These are phyloP conservation scores for Haematococcus lacustris DNA, from an alignment of 139 green algal species.

Conservation along the genomic window DNA sequence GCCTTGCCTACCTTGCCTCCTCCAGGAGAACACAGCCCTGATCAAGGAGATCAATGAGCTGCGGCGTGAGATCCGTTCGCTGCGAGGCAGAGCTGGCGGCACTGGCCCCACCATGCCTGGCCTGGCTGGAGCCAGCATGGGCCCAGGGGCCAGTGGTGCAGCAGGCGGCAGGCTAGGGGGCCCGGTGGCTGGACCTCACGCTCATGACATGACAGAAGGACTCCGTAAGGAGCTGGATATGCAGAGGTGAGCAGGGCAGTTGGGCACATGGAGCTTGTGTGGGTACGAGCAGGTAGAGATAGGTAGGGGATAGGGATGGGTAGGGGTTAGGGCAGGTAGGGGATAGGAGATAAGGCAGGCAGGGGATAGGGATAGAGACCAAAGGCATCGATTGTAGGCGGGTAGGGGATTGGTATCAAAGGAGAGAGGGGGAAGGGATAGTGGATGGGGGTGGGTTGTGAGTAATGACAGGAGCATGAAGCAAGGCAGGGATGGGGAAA, in stretches of 20 bases:
- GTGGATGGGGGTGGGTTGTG: background rate
- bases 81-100: conserved; percentile 9
- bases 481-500: background rate
- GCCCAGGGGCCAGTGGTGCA: too few relatives aligned
- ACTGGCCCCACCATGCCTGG: background rate
- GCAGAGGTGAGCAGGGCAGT: conserved; percentile 9
- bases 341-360: background rate
- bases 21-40: conserved; percentile 72
- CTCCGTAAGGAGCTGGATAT: conserved; percentile 36
- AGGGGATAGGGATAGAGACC: background rate
- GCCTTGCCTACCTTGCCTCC: too few relatives aligned
- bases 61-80: conserved; percentile 60
- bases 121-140: background rate
- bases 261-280: background rate
- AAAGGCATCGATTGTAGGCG: background rate
- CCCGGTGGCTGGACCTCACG: too few relatives aligned
- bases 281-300: background rate
- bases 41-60: conserved; percentile 89
- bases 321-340: background rate
- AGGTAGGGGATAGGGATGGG: background rate
- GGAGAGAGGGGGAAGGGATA: too few relatives aligned
- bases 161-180: background rate
- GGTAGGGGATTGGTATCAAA: background rate
- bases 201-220: conserved; percentile 4
- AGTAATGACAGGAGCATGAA: background rate